A percentile compares a stretch with the other conserved stretches of the same genome.
These are phyloP conservation scores for Pseudocercospora pini-densiflorae DNA, from an alignment of 2,329 filamentous ascomycete species.

Conservation along the genomic window DNA sequence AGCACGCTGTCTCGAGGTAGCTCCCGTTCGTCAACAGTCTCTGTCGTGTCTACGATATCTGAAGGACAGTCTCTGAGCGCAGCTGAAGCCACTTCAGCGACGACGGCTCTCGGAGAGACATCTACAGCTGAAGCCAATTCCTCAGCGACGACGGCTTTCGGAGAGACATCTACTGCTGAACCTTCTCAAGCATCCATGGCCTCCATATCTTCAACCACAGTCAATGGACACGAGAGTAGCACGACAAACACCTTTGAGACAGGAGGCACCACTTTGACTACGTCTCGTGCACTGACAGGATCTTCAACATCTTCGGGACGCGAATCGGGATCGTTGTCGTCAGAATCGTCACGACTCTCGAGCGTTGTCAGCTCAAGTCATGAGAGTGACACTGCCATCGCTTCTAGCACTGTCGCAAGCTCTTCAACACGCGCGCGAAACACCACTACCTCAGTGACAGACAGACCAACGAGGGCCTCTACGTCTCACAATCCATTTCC, in stretches of 20 bases:
- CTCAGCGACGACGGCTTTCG: neutral
- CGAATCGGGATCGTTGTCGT: neutral
- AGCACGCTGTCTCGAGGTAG: slow-evolving; percentile 2
- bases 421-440: slow-evolving; percentile 13
- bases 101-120: neutral
- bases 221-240: neutral
- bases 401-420: slow-evolving; percentile 1
- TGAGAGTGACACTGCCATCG: neutral
- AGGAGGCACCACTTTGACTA: neutral
- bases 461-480: slow-evolving; percentile 5
- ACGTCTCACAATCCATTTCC: slow-evolving; percentile 25
- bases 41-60: neutral
- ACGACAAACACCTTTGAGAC: neutral
- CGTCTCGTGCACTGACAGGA: neutral
- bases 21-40: neutral
- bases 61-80: neutral
- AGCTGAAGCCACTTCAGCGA: neutral
- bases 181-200: neutral
- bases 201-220: neutral
- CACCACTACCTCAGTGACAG: slow-evolving; percentile 4
- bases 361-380: slow-evolving; percentile 3
- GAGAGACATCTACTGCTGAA: neutral
- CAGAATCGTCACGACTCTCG: neutral
- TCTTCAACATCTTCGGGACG: neutral
- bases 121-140: neutral